Base-by-base conservation (phyloP, 305 asterid genomes). In the Andrographis paniculata region DNA sequence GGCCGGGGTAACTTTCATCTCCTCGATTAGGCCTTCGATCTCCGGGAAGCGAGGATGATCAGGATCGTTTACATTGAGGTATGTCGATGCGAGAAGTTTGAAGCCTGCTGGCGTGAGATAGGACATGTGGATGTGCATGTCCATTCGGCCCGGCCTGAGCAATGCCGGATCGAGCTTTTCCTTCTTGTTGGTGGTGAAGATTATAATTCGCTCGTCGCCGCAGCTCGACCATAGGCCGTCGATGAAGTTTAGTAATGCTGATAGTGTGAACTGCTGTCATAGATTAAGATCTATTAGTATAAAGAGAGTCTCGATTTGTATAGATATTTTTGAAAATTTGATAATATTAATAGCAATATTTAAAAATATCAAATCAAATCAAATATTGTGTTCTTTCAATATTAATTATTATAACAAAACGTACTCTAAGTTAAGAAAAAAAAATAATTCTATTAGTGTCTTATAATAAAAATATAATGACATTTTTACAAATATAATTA, bases 221-320 rank as follows among this genome's bases (percentile, higher is more conserved):
- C 79, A 71, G 50, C 85, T 68, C 12, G 92, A 84, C 92, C 94
- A 84, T 1, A 80, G 58, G n/a, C 94, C 94, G 39, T 80, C 92
- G 0, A 84, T 71, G 76, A 80, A 80, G 64, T 84, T 84, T 51
- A 84, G 31, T 33, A 84, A 63, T 1, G 85, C 92, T 0, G 94
- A 78, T 0, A 84, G 71, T 4, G 85, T 65, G 22, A 80, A 70
- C 87, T 79, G 59, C 31, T 28, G 1, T 14, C 11, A 20, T 20
- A 48, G 24, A 5, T 9, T 11, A 4, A 24, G 30, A 24, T n/a
- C n/a, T n/a, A n/a, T n/a, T n/a, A n/a, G n/a, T n/a, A n/a, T n/a
- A n/a, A n/a, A n/a, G n/a, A n/a, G n/a, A n/a, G n/a, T n/a, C n/a
- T n/a, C n/a, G n/a, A n/a, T n/a, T n/a, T n/a, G n/a, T n/a, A n/a